Conservation (phyloP, 768 basidiomycete genomes). For the Collybia sordida region DNA sequence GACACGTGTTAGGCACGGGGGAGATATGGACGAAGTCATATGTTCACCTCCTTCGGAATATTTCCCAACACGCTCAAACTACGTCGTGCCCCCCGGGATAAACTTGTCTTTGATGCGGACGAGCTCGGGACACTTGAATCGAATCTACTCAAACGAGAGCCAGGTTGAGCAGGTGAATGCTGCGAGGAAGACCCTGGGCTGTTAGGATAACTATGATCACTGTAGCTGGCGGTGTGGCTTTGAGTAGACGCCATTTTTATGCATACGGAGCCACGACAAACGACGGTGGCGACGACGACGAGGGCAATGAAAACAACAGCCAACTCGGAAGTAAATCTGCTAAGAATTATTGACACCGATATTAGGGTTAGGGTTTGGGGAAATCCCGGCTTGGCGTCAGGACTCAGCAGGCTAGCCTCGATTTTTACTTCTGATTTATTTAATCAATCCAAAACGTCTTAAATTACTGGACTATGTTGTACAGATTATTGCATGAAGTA, state of each 20-base stretch:
- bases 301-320: conserved; percentile 1
- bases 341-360: background rate
- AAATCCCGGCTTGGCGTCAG: background rate
- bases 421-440: background rate
- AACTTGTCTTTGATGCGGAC: conserved; percentile 9
- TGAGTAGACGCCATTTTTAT: conserved; percentile 6
- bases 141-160: conserved; percentile 8
- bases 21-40: conserved; percentile 13
- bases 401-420: no score
- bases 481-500: background rate
- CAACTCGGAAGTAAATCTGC: background rate
- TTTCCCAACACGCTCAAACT: conserved; percentile 27
- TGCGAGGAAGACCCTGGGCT: background rate
- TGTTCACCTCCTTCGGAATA: conserved; percentile 32
- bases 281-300: background rate
- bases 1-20: conserved; percentile 54
- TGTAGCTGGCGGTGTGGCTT: no score
- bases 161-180: conserved; percentile 4
- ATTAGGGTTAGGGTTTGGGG: conserved; percentile 11
- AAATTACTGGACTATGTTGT: no score
- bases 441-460: no score
- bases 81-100: conserved; percentile 15
- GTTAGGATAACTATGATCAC: background rate
- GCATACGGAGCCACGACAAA: background rate
- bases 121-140: conserved; percentile 9